These are phyloP conservation scores for Lachnellula occidentalis DNA, from an alignment of 2,329 filamentous ascomycete species.

Conservation along the genomic window DNA sequence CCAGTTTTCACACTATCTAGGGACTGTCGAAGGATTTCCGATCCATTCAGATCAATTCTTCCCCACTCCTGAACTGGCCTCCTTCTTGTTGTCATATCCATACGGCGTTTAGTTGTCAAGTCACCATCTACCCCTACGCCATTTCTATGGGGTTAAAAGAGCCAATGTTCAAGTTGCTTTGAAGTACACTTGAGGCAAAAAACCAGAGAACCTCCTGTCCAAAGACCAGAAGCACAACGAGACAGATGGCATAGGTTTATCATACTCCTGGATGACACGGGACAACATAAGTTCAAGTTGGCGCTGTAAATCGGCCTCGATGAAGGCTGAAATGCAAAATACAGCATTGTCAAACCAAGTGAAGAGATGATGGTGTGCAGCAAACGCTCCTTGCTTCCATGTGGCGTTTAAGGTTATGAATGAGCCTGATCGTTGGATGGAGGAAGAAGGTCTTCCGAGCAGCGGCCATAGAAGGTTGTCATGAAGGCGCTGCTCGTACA, in stretches of 20 bases:
- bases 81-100: too few species aligned
- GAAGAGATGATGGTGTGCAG: neutral
- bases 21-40: neutral
- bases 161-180: neutral
- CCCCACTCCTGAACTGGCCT: too few species aligned
- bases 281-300: neutral
- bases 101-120: too few species aligned
- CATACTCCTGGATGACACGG: neutral
- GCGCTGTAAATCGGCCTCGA: neutral
- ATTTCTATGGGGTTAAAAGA: neutral
- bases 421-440: constrained; percentile 2
- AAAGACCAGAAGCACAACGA: neutral
- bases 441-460: constrained; percentile 1
- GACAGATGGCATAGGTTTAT: neutral
- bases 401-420: constrained; percentile 8
- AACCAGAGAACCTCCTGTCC: neutral
- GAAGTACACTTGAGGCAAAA: neutral
- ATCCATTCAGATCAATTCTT: neutral
- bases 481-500: constrained; percentile 1
- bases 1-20: neutral
- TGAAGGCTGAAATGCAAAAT: neutral
- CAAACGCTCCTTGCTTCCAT: neutral
- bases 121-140: too few species aligned
- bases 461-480: constrained; percentile 6
- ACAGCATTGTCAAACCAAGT: neutral